Percentiles rank a stretch among this genome's conserved stretches.
Evolutionary conservation across 75 land plant genomes (phyloP).

Genomic region (Pseudotsuga menziesii): DNA sequence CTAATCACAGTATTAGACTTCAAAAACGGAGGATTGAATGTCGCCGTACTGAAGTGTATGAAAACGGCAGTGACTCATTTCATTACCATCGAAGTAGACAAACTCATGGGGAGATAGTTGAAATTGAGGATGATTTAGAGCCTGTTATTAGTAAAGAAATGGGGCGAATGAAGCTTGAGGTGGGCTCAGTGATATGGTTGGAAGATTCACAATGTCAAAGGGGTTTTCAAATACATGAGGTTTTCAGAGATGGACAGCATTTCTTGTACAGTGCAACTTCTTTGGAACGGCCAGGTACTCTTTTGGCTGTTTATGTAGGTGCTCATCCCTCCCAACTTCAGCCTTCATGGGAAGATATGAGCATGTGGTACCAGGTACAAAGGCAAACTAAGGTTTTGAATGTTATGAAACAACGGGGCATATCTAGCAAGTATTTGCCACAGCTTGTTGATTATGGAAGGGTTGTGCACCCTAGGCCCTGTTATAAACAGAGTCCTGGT

Average conservation of each 20-base stretch:
- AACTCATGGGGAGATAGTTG: conserved; percentile 68
- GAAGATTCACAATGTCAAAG: conserved; percentile 61
- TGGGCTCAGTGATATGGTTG: conserved; percentile 61
- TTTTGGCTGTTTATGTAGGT: conserved; percentile 62
- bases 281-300: conserved; percentile 51
- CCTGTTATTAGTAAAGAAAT: conserved; percentile 36
- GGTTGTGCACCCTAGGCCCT: conserved; percentile 87
- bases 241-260: conserved; percentile 33
- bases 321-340: conserved; percentile 68
- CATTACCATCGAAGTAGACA: conserved; percentile 33
- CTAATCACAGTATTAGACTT: conserved; percentile 55
- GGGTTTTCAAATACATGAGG: conserved; percentile 52
- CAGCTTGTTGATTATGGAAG: conserved; percentile 79
- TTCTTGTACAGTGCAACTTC: conserved; percentile 52
- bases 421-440: conserved; percentile 74
- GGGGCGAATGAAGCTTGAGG: conserved; percentile 43
- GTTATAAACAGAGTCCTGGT: conserved; percentile 45
- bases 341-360: conserved; percentile 84
- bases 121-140: conserved; percentile 54
- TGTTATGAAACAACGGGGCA: conserved; percentile 66
- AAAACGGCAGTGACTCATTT: conserved; percentile 43
- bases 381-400: conserved; percentile 73
- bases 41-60: conserved; percentile 37
- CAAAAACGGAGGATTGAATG: conserved; percentile 63
- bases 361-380: conserved; percentile 81